Percentiles rank a stretch among this genome's conserved stretches.
These are phyloP conservation scores for Basidiobolus meristosporus DNA, from an alignment of 371 early-diverging fungal species.

Conservation along the genomic window DNA sequence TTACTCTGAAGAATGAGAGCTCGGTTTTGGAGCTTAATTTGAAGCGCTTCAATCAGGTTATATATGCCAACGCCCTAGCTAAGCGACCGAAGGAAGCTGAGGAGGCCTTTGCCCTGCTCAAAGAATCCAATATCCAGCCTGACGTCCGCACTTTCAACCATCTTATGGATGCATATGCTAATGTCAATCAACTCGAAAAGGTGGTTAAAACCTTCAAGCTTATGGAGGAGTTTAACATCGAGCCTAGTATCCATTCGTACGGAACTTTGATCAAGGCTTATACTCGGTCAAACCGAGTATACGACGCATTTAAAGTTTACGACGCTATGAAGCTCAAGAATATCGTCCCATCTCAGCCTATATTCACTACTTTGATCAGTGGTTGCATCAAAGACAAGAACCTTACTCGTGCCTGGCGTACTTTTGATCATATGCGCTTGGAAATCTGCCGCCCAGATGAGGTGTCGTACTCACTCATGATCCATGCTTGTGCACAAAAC, in stretches of 20 bases:
- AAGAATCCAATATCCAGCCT: conserved; percentile 21
- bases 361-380: conserved; percentile 62
- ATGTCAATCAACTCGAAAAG: conserved; percentile 32
- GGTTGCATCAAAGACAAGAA: conserved; percentile 57
- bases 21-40: no score
- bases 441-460: conserved; percentile 62
- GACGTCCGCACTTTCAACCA: conserved; percentile 44
- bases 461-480: conserved; percentile 67
- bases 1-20: no score
- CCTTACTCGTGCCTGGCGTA: conserved; percentile 62
- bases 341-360: conserved; percentile 21
- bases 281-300: conserved; percentile 23
- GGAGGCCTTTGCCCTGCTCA: no score
- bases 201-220: conserved; percentile 29
- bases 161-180: conserved; percentile 65
- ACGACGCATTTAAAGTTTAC: conserved; percentile 54
- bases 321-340: conserved; percentile 37
- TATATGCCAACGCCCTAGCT: no score
- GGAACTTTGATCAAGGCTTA: conserved; percentile 53
- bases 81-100: no score
- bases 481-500: conserved; percentile 65
- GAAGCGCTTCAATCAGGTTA: no score
- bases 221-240: conserved; percentile 15
- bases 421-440: conserved; percentile 76
- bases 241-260: conserved; percentile 42